Percentiles rank a stretch among this genome's conserved stretches.
Evolutionary conservation across 768 basidiomycete genomes (phyloP).

Genomic region (Rhodocollybia butyracea): DNA sequence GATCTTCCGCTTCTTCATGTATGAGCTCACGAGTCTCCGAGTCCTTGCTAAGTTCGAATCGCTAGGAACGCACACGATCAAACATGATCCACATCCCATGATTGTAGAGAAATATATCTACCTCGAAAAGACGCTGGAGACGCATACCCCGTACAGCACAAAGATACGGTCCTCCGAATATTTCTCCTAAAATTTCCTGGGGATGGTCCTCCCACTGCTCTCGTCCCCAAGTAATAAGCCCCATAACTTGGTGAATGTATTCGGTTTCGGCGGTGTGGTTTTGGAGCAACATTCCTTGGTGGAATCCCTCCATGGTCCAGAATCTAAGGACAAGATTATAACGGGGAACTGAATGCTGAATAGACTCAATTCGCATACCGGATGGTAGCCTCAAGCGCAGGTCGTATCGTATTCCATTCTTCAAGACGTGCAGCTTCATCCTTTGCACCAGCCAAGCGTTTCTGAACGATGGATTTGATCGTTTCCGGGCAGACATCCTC

Average conservation of each 20-base stretch:
- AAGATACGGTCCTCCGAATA: background rate
- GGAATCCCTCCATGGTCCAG: background rate
- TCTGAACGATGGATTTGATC: background rate
- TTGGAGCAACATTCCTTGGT: background rate
- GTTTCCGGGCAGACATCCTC: background rate
- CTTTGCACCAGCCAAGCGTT: background rate
- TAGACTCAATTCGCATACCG: background rate
- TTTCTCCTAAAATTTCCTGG: background rate
- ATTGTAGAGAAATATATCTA: background rate
- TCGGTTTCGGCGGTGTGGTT: background rate
- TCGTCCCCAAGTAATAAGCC: background rate
- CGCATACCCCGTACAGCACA: background rate
- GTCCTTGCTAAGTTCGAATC: background rate
- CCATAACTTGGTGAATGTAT: background rate
- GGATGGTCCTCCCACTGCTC: background rate
- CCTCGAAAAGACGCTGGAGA: background rate
- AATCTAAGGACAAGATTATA: background rate
- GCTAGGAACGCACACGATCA: background rate
- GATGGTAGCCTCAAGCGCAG: background rate
- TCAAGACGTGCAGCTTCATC: background rate
- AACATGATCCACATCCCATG: background rate
- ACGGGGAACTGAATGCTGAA: background rate
- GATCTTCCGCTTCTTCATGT: background rate
- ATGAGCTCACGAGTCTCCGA: background rate
- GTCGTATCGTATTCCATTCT: background rate